Base-by-base conservation (phyloP, 2,329 filamentous ascomycete genomes). In the Chrysoporthe puriensis region DNA sequence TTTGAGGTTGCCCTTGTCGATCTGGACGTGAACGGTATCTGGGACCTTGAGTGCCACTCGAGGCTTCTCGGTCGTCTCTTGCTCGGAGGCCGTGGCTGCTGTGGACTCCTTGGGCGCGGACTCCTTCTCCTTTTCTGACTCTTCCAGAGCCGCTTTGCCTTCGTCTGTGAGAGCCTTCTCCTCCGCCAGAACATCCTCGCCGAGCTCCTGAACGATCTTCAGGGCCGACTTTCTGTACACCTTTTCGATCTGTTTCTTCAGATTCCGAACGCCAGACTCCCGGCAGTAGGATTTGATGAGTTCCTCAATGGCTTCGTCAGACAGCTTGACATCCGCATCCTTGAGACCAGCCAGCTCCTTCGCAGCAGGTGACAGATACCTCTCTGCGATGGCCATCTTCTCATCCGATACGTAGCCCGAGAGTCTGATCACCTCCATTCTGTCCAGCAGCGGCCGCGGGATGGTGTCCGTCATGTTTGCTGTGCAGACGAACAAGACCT, bases 171-270 rank as follows among this genome's bases (percentile, higher is more conserved):
- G 80, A 5, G 92, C 94, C 71, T 93, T 88, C 32, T 91, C 89
- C 76, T 97, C 94, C 3, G 91, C 86, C 1, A 97, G 80, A 1
- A 85, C 92, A 6, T 93, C 90, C 75, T 97, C 94, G 62, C 95
- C 95, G 16, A 98, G 85, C 71, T 98, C 94, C 77, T 95, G 91
- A 14, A 99, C 95, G 72, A 99, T 99, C 81, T 97, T 98, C 70
- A 99, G 85, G 0, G 96, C 96, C 16, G 95, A 94, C 80, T 99
- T 99, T 68, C 96, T 90, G 81, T 97, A 99, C 3, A 99, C 93
- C 83, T 99, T 99, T 79, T 99, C 96, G 70, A 99, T 99, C 79
- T 98, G 95, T 84, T 99, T 98, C 87, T 99, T 99, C 70, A 99
- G 83, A 76, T 99, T 99, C 72, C 96, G 91, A 9, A 99, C 96